Base-by-base conservation (phyloP, 495 filamentous ascomycete species). In the Hypoxylon fragiforme region DNA sequence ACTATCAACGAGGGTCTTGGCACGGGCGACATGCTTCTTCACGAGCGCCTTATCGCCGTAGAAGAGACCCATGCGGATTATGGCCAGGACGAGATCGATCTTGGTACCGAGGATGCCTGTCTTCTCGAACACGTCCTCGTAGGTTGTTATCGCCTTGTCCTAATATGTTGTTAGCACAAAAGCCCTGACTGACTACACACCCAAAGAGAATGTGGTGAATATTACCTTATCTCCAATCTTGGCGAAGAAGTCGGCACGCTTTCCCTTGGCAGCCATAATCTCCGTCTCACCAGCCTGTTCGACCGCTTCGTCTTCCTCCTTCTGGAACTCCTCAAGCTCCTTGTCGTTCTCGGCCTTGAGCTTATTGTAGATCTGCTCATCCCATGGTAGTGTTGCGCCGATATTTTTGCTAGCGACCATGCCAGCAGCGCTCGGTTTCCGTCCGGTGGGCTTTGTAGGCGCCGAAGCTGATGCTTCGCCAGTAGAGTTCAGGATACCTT, bases 271-370 rank as follows among this genome's bases (percentile, higher is more conserved):
- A 54, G 90, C 89, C 71, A 90, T 84, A 42, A 98, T 85, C 74
- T 98, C 94, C 6, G 89, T 96, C 62, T 98, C 94, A 34, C 94
- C 94, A 49, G 92, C 94, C 66, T 91, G 91, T 76, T 98, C 94
- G 30, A 86, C 85, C 20, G 91, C 91, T 63, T 96, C 90, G 39
- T 95, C 91, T 68, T 97, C 88, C 70, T 97, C 94, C 73, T 96
- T 96, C 71, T 96, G 86, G 68, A 90, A 88, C n/a, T 78, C 80
- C 55, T 91, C 90, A 34, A 97, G 78, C 80, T 97, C 92, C 68
- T 86, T 85, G 68, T 92, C 87, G 68, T 97, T 97, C 52, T 94
- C 90, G 39, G 84, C 84, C 69, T 88, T 83, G 55, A 97, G 75
- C 65, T 84, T 82, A 61, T 96, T 85, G 67, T 97, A 97, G 36